Percentiles rank a stretch among this genome's conserved stretches.
phyloP scores from a whole-genome alignment of 345 rosid species.

The Nephelium lappaceum region DNA sequence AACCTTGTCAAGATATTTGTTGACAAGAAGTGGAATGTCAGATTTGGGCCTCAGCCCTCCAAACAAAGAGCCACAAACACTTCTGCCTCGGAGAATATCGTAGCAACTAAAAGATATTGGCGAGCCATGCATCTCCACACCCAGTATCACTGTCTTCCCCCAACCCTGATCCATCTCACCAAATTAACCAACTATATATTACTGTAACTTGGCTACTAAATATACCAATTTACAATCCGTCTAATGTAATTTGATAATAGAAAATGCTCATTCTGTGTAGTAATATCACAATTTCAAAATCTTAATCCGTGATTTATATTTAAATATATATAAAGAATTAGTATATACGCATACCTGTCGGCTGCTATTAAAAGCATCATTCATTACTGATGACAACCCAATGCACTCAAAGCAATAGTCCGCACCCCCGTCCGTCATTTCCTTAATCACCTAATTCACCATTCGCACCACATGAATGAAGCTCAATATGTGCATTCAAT shows the following conservation, averaged over 20 bases:
- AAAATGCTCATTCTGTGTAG: no score
- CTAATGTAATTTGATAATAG: no score
- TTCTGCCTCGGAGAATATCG: conserved; percentile 50
- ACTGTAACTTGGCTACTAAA: no score
- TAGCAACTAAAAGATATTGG: conserved; percentile 36
- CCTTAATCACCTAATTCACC: conserved; percentile 49
- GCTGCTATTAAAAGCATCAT: conserved; percentile 57
- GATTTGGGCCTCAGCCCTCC: conserved; percentile 68
- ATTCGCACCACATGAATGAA: not conserved
- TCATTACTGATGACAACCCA: conserved; percentile 58
- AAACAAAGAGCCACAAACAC: conserved; percentile 44
- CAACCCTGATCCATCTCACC: conserved; percentile 45
- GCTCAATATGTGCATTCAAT: not conserved
- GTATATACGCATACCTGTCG: conserved; percentile 32
- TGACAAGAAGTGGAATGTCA: conserved; percentile 49
- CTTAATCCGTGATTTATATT: no score
- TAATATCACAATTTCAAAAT: no score
- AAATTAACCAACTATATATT: not conserved
- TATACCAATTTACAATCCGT: no score
- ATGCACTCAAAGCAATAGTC: conserved; percentile 84
- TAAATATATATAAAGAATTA: no score
- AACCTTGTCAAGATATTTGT: conserved; percentile 43
- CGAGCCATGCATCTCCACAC: conserved; percentile 39
- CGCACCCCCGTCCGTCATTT: conserved; percentile 69
- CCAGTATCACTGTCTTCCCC: conserved; percentile 69